A percentile compares a stretch with the other conserved stretches of the same genome.
Conservation (phyloP, 345 rosid species). For the Aquilaria malaccensis region DNA sequence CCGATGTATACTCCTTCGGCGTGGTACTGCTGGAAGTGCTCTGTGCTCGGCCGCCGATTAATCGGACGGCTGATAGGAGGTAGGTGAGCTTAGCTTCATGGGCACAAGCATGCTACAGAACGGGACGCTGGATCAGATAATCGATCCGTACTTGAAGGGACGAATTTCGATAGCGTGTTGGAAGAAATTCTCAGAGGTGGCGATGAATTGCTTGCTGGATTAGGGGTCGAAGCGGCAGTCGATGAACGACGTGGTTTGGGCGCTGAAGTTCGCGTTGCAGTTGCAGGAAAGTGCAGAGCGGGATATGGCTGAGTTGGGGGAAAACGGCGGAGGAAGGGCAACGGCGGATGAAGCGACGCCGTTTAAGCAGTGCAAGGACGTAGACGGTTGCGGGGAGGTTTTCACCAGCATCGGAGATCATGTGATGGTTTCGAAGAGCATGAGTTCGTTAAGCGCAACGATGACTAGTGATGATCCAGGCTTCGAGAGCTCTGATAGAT, state of each 20-base stretch:
- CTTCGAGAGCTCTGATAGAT: not conserved
- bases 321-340: no score
- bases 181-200: constrained; percentile 16
- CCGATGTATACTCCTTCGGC: constrained; percentile 30
- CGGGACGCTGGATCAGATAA: constrained; percentile 14
- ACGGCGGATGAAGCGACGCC: no score
- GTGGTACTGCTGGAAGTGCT: constrained; percentile 22
- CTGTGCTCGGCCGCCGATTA: constrained; percentile 15
- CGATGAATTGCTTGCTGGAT: constrained; percentile 14
- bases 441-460: not conserved
- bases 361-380: no score
- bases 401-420: constrained; percentile 10
- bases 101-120: constrained; percentile 6
- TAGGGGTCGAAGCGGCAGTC: constrained; percentile 17
- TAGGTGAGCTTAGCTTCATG: constrained; percentile 12
- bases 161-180: constrained; percentile 6
- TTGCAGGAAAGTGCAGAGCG: constrained; percentile 16
- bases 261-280: constrained; percentile 16
- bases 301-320: no score
- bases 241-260: constrained; percentile 20
- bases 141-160: constrained; percentile 13
- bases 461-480: constrained; percentile 9
- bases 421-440: constrained; percentile 5
- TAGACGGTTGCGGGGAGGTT: constrained; percentile 10
- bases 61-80: not conserved